phyloP scores from a whole-genome alignment of 2,329 filamentous ascomycete genomes.

The Claviceps cyperi region DNA sequence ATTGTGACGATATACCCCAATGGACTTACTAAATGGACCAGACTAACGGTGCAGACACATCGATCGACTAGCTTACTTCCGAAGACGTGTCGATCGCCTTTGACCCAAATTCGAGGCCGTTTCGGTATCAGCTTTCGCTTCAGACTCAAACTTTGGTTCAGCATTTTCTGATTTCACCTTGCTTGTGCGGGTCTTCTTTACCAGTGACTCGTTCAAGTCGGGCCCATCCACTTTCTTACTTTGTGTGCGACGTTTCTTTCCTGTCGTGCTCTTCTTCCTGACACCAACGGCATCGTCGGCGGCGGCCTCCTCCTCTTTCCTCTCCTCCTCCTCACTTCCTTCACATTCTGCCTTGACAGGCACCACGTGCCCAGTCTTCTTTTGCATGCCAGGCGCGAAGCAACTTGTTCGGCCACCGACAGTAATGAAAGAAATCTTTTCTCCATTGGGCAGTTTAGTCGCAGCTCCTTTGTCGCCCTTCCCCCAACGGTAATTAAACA shows the following conservation, averaged over 20 bases:
- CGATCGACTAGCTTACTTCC: not conserved
- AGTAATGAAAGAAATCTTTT: constrained; percentile 72
- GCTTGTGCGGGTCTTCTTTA: constrained; percentile 14
- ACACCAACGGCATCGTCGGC: too few relatives aligned
- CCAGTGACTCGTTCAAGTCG: constrained; percentile 12
- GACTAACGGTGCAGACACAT: not conserved
- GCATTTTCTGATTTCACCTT: constrained; percentile 10
- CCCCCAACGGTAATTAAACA: constrained; percentile 79
- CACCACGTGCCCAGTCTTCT: constrained; percentile 47
- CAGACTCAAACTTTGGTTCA: constrained; percentile 2
- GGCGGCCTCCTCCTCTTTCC: not conserved
- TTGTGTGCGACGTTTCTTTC: constrained; percentile 14
- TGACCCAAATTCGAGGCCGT: constrained; percentile 5
- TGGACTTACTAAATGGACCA: not conserved
- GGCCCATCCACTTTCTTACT: constrained; percentile 12
- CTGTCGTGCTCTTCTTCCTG: constrained; percentile 9
- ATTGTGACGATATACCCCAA: too few relatives aligned
- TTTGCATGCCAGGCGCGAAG: constrained; percentile 72
- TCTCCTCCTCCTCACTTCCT: not conserved
- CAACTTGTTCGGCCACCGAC: constrained; percentile 88
- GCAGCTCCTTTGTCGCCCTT: constrained; percentile 67
- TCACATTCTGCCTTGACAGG: constrained; percentile 16
- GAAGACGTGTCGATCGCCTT: constrained; percentile 7
- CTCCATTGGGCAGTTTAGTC: constrained; percentile 62
- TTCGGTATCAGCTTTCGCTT: not conserved